These are phyloP conservation scores for Microdochium trichocladiopsis DNA, from an alignment of 2,329 filamentous ascomycete genomes.

Conservation along the genomic window DNA sequence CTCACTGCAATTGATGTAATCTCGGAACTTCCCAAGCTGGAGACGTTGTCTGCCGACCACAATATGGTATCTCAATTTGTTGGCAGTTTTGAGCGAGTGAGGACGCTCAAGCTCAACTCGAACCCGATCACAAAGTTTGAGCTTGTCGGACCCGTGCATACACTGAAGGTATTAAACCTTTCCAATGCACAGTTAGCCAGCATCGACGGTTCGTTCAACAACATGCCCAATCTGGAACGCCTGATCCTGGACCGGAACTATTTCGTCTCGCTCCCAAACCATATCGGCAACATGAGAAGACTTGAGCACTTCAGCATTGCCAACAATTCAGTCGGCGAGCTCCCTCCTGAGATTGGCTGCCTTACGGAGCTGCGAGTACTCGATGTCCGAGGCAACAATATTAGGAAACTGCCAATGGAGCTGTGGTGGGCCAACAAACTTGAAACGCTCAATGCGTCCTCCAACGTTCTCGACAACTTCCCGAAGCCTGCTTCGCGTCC, in stretches of 20 bases:
- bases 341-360: slow-evolving; percentile 84
- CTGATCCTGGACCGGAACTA: slow-evolving; percentile 92
- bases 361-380: slow-evolving; percentile 77
- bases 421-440: slow-evolving; percentile 93
- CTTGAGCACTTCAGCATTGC: slow-evolving; percentile 92
- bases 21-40: slow-evolving; percentile 74
- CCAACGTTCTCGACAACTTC: slow-evolving; percentile 85
- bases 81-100: slow-evolving; percentile 78
- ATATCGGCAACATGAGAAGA: slow-evolving; percentile 75
- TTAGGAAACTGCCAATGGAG: slow-evolving; percentile 80
- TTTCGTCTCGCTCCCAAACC: slow-evolving; percentile 79
- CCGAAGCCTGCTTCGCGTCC: slow-evolving; percentile 75
- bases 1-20: slow-evolving; percentile 86
- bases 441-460: slow-evolving; percentile 90
- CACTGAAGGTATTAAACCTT: slow-evolving; percentile 78
- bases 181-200: slow-evolving; percentile 87
- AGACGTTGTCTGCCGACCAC: slow-evolving; percentile 85
- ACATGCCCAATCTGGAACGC: slow-evolving; percentile 80
- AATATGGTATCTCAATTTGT: slow-evolving; percentile 88
- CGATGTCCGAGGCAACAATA: slow-evolving; percentile 89
- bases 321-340: slow-evolving; percentile 76
- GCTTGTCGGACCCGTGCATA: slow-evolving; percentile 67
- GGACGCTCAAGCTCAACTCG: slow-evolving; percentile 82
- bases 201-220: slow-evolving; percentile 82
- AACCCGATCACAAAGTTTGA: slow-evolving; percentile 95